Evolutionary conservation across 495 filamentous ascomycete species (phyloP).

Genomic region (Tuber melanosporum): DNA sequence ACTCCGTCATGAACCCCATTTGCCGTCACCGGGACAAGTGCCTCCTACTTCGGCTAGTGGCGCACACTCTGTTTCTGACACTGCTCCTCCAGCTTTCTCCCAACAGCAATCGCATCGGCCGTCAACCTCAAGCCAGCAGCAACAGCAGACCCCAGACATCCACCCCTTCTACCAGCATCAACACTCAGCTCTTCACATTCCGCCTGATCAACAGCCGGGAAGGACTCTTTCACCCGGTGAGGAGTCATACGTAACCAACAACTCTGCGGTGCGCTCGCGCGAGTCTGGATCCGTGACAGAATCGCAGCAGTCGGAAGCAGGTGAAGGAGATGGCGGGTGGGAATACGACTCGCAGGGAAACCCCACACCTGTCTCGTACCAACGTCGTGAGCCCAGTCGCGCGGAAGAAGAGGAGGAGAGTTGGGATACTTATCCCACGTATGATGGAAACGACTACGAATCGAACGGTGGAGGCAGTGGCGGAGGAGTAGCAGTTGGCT

Average conservation of each 20-base stretch:
- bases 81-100: constrained; percentile 40
- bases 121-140: constrained; percentile 34
- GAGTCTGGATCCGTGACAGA: constrained; percentile 40
- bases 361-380: constrained; percentile 44
- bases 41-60: constrained; percentile 36
- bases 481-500: constrained; percentile 28
- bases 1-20: constrained; percentile 28
- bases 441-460: constrained; percentile 36
- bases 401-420: constrained; percentile 31
- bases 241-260: constrained; percentile 33
- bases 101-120: constrained; percentile 39
- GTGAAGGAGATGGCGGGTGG: constrained; percentile 51
- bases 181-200: constrained; percentile 34
- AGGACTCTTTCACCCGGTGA: constrained; percentile 29
- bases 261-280: constrained; percentile 34
- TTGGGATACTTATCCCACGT: constrained; percentile 39
- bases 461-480: constrained; percentile 25
- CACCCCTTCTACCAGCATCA: constrained; percentile 42
- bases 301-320: constrained; percentile 49
- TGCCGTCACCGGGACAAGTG: constrained; percentile 28
- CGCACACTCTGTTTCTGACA: constrained; percentile 21
- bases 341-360: constrained; percentile 50
- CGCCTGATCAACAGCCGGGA: constrained; percentile 25
- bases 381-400: constrained; percentile 31
- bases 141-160: constrained; percentile 11